Conservation (phyloP, 805 yeast species). For the Barnettozyma populi region DNA sequence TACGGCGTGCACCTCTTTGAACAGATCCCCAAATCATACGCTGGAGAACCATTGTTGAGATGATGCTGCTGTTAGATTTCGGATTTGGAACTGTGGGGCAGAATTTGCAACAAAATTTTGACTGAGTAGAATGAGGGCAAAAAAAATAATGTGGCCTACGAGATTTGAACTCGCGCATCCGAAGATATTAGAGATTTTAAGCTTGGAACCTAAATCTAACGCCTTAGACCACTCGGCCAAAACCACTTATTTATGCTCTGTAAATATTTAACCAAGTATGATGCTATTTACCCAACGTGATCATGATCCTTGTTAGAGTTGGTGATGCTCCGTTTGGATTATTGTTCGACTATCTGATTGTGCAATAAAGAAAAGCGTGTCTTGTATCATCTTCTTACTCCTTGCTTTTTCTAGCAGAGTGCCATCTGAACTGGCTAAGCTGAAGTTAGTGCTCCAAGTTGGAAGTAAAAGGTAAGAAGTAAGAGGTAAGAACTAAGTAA, state of each 20-base stretch:
- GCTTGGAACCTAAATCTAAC: slow-evolving; percentile 2
- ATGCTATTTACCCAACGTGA: too few species aligned
- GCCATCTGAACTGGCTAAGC: too few species aligned
- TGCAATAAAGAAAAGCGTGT: too few species aligned
- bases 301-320: too few species aligned
- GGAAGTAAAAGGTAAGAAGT: too few species aligned
- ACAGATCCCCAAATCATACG: slow-evolving; percentile 1
- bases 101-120: not conserved
- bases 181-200: slow-evolving; percentile 4
- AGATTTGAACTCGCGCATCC: slow-evolving; percentile 6
- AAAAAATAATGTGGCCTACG: slow-evolving; percentile 4
- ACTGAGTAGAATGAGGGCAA: not conserved
- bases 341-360: too few species aligned
- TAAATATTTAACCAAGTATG: not conserved
- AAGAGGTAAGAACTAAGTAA: too few species aligned
- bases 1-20: not conserved
- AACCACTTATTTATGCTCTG: not conserved
- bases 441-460: too few species aligned
- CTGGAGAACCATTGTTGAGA: not conserved
- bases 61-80: not conserved
- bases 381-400: too few species aligned
- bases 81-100: not conserved
- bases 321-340: too few species aligned
- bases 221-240: slow-evolving; percentile 6
- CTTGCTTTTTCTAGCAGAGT: too few species aligned